These are phyloP conservation scores for Pichia sp. DNA, from an alignment of 1,139 yeast genomes.

Conservation along the genomic window DNA sequence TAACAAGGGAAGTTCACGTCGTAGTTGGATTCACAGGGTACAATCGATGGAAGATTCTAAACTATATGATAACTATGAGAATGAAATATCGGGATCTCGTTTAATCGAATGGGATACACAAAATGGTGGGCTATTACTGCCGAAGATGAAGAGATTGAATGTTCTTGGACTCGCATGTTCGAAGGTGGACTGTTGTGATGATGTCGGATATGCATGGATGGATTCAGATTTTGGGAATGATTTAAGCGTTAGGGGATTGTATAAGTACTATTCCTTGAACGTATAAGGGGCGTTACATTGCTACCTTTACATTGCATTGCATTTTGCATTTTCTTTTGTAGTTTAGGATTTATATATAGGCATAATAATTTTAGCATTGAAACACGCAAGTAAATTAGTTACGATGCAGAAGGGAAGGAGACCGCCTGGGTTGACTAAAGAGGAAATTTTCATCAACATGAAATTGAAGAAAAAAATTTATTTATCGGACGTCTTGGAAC, in stretches of 20 bases:
- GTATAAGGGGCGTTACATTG: slow-evolving; percentile 5
- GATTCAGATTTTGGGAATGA: slow-evolving; percentile 61
- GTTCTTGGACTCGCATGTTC: slow-evolving; percentile 58
- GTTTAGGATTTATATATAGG: too few relatives aligned
- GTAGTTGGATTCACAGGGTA: slow-evolving; percentile 57
- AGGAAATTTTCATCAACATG: too few relatives aligned
- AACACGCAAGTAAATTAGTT: too few relatives aligned
- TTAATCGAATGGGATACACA: slow-evolving; percentile 48
- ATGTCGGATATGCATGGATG: slow-evolving; percentile 33
- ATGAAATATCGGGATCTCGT: slow-evolving; percentile 14
- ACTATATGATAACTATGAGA: slow-evolving; percentile 23
- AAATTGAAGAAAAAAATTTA: too few relatives aligned
- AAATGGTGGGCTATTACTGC: slow-evolving; percentile 59
- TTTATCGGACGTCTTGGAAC: too few relatives aligned
- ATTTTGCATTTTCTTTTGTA: too few relatives aligned
- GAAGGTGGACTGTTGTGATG: slow-evolving; percentile 53
- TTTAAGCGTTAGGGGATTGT: slow-evolving; percentile 60
- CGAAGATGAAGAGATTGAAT: slow-evolving; percentile 48
- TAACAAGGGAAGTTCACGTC: slow-evolving; percentile 61
- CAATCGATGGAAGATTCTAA: slow-evolving; percentile 7
- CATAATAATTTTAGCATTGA: too few relatives aligned
- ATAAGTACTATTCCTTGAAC: slow-evolving; percentile 47
- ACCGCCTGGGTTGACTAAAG: too few relatives aligned
- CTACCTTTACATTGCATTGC: too few relatives aligned
- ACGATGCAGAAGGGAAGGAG: too few relatives aligned